Conservation (phyloP, 805 yeast genomes). For the Hyphopichia homilentoma region DNA sequence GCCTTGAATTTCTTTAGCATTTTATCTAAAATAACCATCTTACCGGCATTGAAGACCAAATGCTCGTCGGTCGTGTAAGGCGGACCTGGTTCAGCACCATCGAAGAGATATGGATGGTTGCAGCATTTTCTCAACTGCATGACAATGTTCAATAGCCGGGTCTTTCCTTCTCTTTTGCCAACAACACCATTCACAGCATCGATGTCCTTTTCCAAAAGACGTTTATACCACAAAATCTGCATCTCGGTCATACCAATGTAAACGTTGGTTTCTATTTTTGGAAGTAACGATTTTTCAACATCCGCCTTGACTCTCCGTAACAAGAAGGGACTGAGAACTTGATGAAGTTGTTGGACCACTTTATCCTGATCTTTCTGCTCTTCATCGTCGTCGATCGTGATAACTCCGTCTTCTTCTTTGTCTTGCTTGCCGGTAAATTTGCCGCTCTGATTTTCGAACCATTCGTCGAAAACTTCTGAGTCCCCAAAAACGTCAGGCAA, state of each 20-base stretch:
- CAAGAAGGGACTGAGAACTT: conserved; percentile 82
- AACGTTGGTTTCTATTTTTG: conserved; percentile 85
- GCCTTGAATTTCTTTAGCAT: conserved; percentile 64
- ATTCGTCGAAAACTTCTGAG: conserved; percentile 82
- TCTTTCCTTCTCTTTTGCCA: conserved; percentile 92
- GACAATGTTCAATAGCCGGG: conserved; percentile 85
- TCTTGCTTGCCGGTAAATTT: conserved; percentile 18
- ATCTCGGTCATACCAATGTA: conserved; percentile 94
- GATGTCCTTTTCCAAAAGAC: conserved; percentile 83
- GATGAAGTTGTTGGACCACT: conserved; percentile 84
- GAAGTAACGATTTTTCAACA: conserved; percentile 85
- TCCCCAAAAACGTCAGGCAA: conserved; percentile 95
- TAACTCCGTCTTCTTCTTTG: too few species aligned
- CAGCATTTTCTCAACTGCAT: conserved; percentile 97
- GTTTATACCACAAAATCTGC: conserved; percentile 92
- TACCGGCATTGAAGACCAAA: conserved; percentile 83
- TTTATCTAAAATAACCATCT: conserved; percentile 85
- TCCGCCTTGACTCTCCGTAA: conserved; percentile 88
- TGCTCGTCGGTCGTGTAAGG: conserved; percentile 96
- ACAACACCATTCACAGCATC: conserved; percentile 95
- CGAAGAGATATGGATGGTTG: conserved; percentile 94
- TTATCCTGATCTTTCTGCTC: conserved; percentile 58
- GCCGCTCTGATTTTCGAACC: conserved; percentile 65
- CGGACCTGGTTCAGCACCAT: conserved; percentile 99
- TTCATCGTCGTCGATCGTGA: too few species aligned